A percentile compares a stretch with the other conserved stretches of the same genome.
phyloP scores from a whole-genome alignment of 306 rosid species.

The Malus orientalis region DNA sequence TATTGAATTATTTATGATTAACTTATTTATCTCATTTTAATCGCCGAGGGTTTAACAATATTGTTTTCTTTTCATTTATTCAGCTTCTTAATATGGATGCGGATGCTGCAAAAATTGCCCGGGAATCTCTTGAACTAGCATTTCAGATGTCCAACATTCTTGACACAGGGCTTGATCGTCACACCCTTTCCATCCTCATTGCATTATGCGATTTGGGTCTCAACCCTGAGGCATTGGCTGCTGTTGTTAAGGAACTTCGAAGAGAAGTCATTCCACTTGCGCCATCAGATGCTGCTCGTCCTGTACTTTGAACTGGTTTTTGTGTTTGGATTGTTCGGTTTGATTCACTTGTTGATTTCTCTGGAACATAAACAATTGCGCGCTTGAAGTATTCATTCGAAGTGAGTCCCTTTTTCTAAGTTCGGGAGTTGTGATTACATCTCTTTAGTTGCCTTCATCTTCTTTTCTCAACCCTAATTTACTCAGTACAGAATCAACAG shows the following conservation, averaged over 20 bases:
- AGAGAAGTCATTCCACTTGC: conserved; percentile 15
- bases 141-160: conserved; percentile 67
- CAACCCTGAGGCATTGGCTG: conserved; percentile 72
- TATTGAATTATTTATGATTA: not conserved
- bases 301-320: not conserved
- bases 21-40: not conserved
- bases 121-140: conserved; percentile 72
- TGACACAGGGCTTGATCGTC: conserved; percentile 60
- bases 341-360: not conserved
- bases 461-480: not conserved
- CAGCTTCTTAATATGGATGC: conserved; percentile 42
- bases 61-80: not conserved
- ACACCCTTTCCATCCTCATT: conserved; percentile 68
- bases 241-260: conserved; percentile 61
- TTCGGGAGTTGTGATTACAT: not conserved
- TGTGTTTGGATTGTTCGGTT: not conserved
- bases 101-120: conserved; percentile 50
- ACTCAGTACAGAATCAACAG: too few relatives aligned
- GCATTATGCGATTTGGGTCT: conserved; percentile 79
- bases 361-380: not conserved
- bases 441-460: not conserved
- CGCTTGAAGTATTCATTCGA: not conserved
- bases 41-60: not conserved
- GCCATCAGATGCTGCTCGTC: conserved; percentile 5
- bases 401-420: not conserved